Conservation (phyloP, 805 yeast species). For the Brettanomyces nanus region DNA sequence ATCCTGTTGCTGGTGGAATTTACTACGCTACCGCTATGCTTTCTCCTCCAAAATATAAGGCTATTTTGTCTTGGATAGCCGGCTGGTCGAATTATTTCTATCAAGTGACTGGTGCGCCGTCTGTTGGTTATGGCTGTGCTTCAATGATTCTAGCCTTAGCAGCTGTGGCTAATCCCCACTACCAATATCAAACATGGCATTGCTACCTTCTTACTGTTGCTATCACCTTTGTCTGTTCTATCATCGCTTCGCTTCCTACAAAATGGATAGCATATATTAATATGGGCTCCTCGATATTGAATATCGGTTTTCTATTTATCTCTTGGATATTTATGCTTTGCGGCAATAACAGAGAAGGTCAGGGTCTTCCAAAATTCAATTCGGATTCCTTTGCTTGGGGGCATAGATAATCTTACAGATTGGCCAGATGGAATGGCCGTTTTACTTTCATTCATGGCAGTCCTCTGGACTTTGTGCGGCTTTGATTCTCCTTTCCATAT, state of each 20-base stretch:
- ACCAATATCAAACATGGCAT: constrained; percentile 39
- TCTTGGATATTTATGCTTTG: constrained; percentile 48
- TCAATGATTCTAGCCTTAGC: constrained; percentile 46
- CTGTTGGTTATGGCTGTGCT: constrained; percentile 52
- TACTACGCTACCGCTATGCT: constrained; percentile 61
- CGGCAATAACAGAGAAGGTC: constrained; percentile 32
- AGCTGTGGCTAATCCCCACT: constrained; percentile 31
- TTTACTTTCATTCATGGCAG: constrained; percentile 51
- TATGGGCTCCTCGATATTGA: constrained; percentile 39
- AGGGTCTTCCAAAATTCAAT: constrained; percentile 41
- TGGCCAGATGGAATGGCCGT: constrained; percentile 57
- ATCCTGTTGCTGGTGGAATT: constrained; percentile 63
- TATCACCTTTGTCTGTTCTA: constrained; percentile 38
- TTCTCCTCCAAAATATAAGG: constrained; percentile 47
- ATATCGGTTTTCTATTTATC: constrained; percentile 40
- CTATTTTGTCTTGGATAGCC: constrained; percentile 51
- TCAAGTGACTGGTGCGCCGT: constrained; percentile 55
- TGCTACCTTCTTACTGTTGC: constrained; percentile 43
- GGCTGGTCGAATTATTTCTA: constrained; percentile 62
- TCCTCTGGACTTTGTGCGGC: constrained; percentile 67
- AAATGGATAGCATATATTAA: constrained; percentile 45
- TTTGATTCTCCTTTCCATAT: constrained; percentile 70
- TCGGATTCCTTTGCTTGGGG: constrained; percentile 44
- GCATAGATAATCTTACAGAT: constrained; percentile 47
- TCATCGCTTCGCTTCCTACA: constrained; percentile 47